A percentile compares a stretch with the other conserved stretches of the same genome.
Conservation (phyloP, 1,139 yeast genomes). For the Diutina pseudorugosa region DNA sequence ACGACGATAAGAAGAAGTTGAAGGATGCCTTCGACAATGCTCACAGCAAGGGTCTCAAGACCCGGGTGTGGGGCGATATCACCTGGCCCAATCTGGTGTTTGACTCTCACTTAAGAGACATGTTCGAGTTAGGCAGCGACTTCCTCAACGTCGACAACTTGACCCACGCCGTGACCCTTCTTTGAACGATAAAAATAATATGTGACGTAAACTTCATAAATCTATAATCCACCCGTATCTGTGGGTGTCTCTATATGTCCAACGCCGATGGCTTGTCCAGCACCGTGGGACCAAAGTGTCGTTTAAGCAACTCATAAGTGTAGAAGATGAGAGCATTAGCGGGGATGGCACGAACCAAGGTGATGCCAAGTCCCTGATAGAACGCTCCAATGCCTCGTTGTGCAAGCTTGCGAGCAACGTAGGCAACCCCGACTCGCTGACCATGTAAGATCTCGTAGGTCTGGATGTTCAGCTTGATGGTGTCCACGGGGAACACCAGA, state of each 20-base stretch:
- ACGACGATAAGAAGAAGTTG: conserved; percentile 13
- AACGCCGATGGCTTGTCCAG: neutral
- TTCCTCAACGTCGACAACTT: conserved; percentile 30
- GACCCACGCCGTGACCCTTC: conserved; percentile 13
- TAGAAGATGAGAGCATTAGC: conserved; percentile 83
- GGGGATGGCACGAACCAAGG: conserved; percentile 73
- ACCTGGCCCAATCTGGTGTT: conserved; percentile 25
- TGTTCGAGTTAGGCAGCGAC: conserved; percentile 22
- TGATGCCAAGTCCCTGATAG: conserved; percentile 79
- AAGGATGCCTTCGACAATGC: conserved; percentile 17
- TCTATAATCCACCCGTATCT: neutral
- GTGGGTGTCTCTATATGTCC: neutral
- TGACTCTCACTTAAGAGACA: conserved; percentile 17
- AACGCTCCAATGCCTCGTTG: conserved; percentile 28
- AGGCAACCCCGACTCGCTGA: conserved; percentile 15
- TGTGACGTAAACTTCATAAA: neutral
- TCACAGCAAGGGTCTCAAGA: conserved; percentile 23
- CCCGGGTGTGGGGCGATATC: conserved; percentile 33
- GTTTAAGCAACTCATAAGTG: conserved; percentile 58
- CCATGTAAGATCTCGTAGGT: conserved; percentile 21
- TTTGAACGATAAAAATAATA: conserved; percentile 6
- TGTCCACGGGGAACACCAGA: conserved; percentile 80
- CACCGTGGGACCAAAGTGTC: conserved; percentile 11
- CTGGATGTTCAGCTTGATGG: conserved; percentile 75
- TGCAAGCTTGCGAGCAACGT: conserved; percentile 4